Base-by-base conservation (phyloP, 139 green algal species). In the Zygnema cylindricum region DNA sequence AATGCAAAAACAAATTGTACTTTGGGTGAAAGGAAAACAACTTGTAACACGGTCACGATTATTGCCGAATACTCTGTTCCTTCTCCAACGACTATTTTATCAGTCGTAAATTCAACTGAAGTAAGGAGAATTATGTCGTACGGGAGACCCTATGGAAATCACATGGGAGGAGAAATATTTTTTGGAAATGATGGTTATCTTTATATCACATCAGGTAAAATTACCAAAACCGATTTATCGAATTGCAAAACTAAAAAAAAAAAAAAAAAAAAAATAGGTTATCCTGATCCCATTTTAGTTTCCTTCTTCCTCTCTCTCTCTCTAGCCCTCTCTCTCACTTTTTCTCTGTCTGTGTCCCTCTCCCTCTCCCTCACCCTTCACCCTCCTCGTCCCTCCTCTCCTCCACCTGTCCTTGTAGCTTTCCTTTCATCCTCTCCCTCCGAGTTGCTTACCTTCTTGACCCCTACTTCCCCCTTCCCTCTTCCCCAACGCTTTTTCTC, bases 81-180 rank as follows among this genome's bases (percentile, higher is more conserved):
- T 21, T 23, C 2, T 43, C 38, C 35, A 23, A 57, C 35, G 2
- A 32, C 16, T 1, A 57, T 36, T 1, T 16, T 38, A 2, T 77
- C 42, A 1, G 22, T 32, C 11, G 1, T n/a, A 69, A 76, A 2
- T 32, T 1, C 55, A 2, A 43, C 82, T 21, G 55, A 88, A 43
- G 79, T 16, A 7, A 54, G 43, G n/a, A 69, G 82, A 2, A n/a
- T 88, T 2, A 42, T 88, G 22, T 69, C 55, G 2, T 82, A 81
- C 32, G 55, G 39, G 7, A 23, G 57, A 2, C 82, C 82, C 23
- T 88, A 41, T 33, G 33, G 21, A 23, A 88, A 88, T 55, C 55
- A 88, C 57, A 88, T 81, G 33, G 82, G 82, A 42, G 82, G 82
- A 25, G 23, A 88, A 1, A 38, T 88, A n/a, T 55, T 88, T n/a